A percentile compares a stretch with the other conserved stretches of the same genome.
These are phyloP conservation scores for Microcyclospora tardicrescens DNA, from an alignment of 2,329 filamentous ascomycete genomes.

Conservation along the genomic window DNA sequence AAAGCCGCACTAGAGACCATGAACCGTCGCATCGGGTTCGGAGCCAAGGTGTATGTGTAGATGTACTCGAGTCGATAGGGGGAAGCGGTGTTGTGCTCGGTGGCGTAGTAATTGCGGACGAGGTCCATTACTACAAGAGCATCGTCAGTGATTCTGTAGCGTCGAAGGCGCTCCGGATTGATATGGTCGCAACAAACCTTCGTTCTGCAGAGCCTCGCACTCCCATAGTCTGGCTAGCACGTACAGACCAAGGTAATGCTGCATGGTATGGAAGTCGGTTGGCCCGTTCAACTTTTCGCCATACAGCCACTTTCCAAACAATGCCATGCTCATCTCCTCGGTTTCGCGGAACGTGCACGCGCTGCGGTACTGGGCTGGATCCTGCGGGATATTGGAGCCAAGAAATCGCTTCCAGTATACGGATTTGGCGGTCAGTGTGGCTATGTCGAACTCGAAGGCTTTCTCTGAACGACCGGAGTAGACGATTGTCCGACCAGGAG, in stretches of 20 bases:
- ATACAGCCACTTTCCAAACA: constrained; percentile 22
- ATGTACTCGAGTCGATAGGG: constrained; percentile 26
- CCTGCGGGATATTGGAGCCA: constrained; percentile 6
- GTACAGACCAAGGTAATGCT: constrained; percentile 24
- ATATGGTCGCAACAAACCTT: constrained; percentile 7
- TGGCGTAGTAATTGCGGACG: constrained; percentile 21
- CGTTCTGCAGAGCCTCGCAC: constrained; percentile 19
- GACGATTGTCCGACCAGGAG: constrained; percentile 5
- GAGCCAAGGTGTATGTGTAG: constrained; percentile 16
- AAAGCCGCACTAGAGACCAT: constrained; percentile 22
- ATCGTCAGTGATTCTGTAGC: background rate
- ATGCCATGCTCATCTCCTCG: constrained; percentile 19
- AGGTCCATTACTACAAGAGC: constrained; percentile 19
- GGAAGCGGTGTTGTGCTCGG: constrained; percentile 21
- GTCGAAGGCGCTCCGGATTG: background rate
- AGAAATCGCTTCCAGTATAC: constrained; percentile 18
- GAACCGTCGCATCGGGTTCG: constrained; percentile 22
- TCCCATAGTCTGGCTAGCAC: constrained; percentile 17
- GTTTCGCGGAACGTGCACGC: constrained; percentile 16
- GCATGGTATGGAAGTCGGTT: constrained; percentile 21
- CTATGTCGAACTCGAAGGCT: constrained; percentile 14
- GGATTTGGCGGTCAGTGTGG: constrained; percentile 13
- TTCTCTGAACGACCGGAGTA: constrained; percentile 17
- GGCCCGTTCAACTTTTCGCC: constrained; percentile 18
- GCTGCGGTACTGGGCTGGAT: constrained; percentile 2